Conservation (phyloP, 2,329 filamentous ascomycete genomes). For the Aspergillus quadrilineatus region DNA sequence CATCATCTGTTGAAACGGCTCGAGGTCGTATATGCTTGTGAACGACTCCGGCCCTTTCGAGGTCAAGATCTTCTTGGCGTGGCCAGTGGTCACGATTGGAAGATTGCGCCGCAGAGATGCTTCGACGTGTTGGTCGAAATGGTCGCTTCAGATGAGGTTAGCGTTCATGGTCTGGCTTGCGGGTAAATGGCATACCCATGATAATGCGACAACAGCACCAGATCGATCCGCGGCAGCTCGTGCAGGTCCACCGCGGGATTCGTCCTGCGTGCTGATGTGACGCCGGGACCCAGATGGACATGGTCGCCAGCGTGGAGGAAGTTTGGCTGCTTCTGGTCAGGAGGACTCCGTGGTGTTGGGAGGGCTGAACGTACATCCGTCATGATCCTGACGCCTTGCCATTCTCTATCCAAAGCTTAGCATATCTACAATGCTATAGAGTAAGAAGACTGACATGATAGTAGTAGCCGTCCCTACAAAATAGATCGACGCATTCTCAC, state of each 20-base stretch:
- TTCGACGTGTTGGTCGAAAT: constrained; percentile 57
- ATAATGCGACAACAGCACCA: constrained; percentile 63
- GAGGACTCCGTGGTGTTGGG: not conserved
- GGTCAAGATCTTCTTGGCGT: constrained; percentile 57
- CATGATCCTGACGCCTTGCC: constrained; percentile 42
- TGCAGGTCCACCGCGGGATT: constrained; percentile 62
- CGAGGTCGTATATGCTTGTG: constrained; percentile 54
- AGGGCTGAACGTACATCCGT: constrained; percentile 32
- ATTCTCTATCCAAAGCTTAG: constrained; percentile 32
- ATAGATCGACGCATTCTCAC: constrained; percentile 39
- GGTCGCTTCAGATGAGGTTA: constrained; percentile 40
- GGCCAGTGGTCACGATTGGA: constrained; percentile 64
- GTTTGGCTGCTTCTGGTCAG: constrained; percentile 48
- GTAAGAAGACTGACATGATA: constrained; percentile 27
- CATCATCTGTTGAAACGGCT: constrained; percentile 55
- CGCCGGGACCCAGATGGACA: constrained; percentile 65
- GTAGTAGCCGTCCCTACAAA: constrained; percentile 44
- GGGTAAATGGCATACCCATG: constrained; percentile 48
- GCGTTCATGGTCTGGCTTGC: not conserved
- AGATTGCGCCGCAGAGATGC: constrained; percentile 52
- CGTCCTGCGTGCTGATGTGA: constrained; percentile 54
- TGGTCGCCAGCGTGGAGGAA: constrained; percentile 66
- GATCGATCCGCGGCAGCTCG: constrained; percentile 59
- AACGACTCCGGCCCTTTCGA: constrained; percentile 52
- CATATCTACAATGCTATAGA: not conserved